Percentiles rank a stretch among this genome's conserved stretches.
These are phyloP conservation scores for Wickerhamomyces sp. DNA, from an alignment of 1,139 yeast species.

Conservation along the genomic window DNA sequence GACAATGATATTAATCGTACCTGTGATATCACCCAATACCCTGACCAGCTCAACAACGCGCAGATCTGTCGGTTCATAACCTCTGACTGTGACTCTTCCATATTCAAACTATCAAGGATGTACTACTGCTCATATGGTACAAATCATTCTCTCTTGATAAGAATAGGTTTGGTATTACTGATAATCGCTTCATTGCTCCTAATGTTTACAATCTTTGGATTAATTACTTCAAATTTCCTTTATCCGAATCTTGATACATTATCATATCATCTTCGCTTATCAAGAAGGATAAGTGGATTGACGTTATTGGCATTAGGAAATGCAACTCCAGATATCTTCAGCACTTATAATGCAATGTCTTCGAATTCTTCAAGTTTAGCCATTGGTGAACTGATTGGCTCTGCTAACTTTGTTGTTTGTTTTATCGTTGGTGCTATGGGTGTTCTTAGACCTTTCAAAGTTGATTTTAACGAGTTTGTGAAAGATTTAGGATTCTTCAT, in stretches of 20 bases:
- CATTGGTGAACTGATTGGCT: slow-evolving; percentile 82
- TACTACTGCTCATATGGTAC: not conserved
- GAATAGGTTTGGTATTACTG: not conserved
- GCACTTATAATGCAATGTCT: slow-evolving; percentile 77
- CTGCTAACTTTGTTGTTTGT: slow-evolving; percentile 72
- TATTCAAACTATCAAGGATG: not conserved
- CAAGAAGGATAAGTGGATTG: slow-evolving; percentile 81
- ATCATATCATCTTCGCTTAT: slow-evolving; percentile 53
- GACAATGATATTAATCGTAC: not conserved
- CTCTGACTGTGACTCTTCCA: not conserved
- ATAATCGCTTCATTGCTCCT: not conserved
- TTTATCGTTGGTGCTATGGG: slow-evolving; percentile 77
- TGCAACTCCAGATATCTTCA: slow-evolving; percentile 85
- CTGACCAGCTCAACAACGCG: not conserved
- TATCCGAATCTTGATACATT: slow-evolving; percentile 69
- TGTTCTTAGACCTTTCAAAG: slow-evolving; percentile 58
- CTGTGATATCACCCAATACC: not conserved
- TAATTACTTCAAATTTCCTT: slow-evolving; percentile 69
- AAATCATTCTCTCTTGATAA: not conserved
- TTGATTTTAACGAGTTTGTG: slow-evolving; percentile 37
- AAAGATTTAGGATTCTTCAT: slow-evolving; percentile 35
- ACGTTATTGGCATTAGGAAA: slow-evolving; percentile 88
- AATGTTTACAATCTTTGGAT: slow-evolving; percentile 38
- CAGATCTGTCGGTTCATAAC: not conserved
- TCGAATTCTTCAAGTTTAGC: slow-evolving; percentile 71